Conservation (phyloP, 441 rosid genomes). For the Bocquillonia castaneifolia region DNA sequence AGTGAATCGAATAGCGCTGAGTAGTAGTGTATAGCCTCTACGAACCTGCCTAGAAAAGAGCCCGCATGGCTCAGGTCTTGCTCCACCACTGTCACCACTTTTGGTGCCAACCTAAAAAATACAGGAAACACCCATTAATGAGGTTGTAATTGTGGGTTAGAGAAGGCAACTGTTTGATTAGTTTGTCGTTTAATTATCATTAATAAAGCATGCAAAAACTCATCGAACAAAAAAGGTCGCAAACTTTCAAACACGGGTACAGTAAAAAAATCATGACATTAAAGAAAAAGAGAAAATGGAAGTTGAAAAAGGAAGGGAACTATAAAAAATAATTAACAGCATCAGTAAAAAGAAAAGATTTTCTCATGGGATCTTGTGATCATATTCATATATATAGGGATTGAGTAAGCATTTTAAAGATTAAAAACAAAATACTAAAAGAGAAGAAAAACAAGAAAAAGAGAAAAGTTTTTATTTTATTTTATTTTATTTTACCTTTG, state of each 20-base stretch:
- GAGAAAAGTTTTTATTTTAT: too few relatives aligned
- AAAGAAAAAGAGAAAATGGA: neutral
- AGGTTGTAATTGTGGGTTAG: neutral
- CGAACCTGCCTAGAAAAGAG: slow-evolving; percentile 84
- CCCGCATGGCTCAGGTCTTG: slow-evolving; percentile 94
- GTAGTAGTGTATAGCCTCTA: slow-evolving; percentile 96
- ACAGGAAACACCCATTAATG: neutral
- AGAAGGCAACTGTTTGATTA: neutral
- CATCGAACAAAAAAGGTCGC: neutral
- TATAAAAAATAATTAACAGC: neutral
- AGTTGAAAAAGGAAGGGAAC: neutral
- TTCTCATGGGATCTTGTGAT: slow-evolving; percentile 25
- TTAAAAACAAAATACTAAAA: neutral
- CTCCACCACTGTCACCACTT: slow-evolving; percentile 93
- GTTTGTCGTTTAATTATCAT: neutral
- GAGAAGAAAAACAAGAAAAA: neutral
- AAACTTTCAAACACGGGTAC: neutral
- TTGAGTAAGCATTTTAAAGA: neutral
- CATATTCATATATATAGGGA: neutral
- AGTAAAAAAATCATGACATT: neutral
- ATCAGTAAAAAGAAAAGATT: slow-evolving; percentile 8
- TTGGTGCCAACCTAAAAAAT: slow-evolving; percentile 68
- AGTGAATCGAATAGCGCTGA: slow-evolving; percentile 87
- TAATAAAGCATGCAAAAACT: neutral
- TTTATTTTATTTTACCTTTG: slow-evolving; percentile 51